phyloP scores from a whole-genome alignment of 495 filamentous ascomycete genomes.

The Neurospora pannonica region DNA sequence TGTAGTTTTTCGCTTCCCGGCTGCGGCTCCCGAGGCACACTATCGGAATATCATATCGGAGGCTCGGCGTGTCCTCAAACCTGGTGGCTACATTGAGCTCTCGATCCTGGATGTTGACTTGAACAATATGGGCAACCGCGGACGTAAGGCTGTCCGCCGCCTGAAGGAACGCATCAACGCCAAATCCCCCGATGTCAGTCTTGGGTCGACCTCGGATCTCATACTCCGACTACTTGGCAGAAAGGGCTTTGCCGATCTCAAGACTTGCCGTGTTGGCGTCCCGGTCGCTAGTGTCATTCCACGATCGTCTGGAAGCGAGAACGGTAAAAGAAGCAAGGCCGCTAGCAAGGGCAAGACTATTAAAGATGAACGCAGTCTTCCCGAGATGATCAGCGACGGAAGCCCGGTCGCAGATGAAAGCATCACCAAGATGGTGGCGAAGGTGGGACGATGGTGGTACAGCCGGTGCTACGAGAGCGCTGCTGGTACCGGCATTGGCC shows the following conservation, averaged over 20 bases:
- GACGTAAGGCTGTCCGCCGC: constrained; percentile 63
- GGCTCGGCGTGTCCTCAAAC: constrained; percentile 80
- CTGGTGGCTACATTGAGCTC: constrained; percentile 83
- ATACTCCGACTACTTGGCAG: constrained; percentile 66
- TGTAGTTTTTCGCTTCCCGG: constrained; percentile 82
- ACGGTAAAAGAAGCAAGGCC: constrained; percentile 6
- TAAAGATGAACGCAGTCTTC: constrained; percentile 49
- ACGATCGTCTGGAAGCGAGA: constrained; percentile 20
- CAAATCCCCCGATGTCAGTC: constrained; percentile 45
- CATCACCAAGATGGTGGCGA: constrained; percentile 84
- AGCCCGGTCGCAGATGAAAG: constrained; percentile 58
- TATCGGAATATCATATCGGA: constrained; percentile 77
- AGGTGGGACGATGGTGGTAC: constrained; percentile 96
- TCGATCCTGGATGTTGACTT: constrained; percentile 77
- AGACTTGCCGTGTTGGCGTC: constrained; percentile 79
- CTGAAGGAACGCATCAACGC: constrained; percentile 69
- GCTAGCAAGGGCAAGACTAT: constrained; percentile 15
- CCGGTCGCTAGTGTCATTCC: constrained; percentile 69
- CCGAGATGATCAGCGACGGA: constrained; percentile 60
- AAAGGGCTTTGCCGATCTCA: constrained; percentile 74
- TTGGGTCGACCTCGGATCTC: constrained; percentile 70
- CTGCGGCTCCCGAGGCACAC: constrained; percentile 59
- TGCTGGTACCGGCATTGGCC: constrained; percentile 42
- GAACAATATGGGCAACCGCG: constrained; percentile 73
- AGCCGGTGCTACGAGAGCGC: constrained; percentile 74